These are phyloP conservation scores for Colletotrichum sojae DNA, from an alignment of 2,329 filamentous ascomycete species.

Conservation along the genomic window DNA sequence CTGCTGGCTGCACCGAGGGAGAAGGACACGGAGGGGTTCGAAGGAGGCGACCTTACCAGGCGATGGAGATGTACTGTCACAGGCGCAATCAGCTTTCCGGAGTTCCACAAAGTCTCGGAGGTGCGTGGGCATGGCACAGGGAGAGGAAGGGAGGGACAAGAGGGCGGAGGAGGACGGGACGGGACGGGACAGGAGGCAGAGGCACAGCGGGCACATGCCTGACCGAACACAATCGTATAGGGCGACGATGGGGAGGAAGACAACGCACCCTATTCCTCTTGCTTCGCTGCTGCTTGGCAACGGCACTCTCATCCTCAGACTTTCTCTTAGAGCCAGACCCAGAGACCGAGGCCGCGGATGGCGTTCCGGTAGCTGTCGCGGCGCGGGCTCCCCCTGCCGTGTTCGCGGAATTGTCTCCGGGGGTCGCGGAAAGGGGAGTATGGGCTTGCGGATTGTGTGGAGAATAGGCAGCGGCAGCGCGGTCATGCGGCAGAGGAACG, in stretches of 20 bases:
- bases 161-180: not conserved
- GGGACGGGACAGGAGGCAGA: slow-evolving; percentile 11
- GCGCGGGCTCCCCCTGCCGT: slow-evolving; percentile 30
- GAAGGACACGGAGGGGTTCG: not conserved
- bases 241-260: slow-evolving; percentile 14
- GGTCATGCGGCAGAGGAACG: slow-evolving; percentile 46
- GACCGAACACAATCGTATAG: no score
- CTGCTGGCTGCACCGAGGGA: not conserved
- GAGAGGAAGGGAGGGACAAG: not conserved
- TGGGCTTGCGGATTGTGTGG: slow-evolving; percentile 46
- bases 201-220: not conserved
- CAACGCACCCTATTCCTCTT: slow-evolving; percentile 71
- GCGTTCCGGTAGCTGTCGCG: slow-evolving; percentile 30
- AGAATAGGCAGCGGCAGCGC: slow-evolving; percentile 42
- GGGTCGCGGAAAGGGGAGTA: slow-evolving; percentile 49
- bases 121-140: not conserved
- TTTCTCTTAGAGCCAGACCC: slow-evolving; percentile 50
- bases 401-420: slow-evolving; percentile 66
- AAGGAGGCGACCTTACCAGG: slow-evolving; percentile 62
- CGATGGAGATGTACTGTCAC: slow-evolving; percentile 71
- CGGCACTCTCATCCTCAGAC: slow-evolving; percentile 57
- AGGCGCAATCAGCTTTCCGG: slow-evolving; percentile 33
- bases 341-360: slow-evolving; percentile 33
- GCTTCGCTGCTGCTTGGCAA: slow-evolving; percentile 68
- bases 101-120: slow-evolving; percentile 20